Conservation (phyloP, 192 early-diverging fungal species). For the Coemansia sp. region DNA sequence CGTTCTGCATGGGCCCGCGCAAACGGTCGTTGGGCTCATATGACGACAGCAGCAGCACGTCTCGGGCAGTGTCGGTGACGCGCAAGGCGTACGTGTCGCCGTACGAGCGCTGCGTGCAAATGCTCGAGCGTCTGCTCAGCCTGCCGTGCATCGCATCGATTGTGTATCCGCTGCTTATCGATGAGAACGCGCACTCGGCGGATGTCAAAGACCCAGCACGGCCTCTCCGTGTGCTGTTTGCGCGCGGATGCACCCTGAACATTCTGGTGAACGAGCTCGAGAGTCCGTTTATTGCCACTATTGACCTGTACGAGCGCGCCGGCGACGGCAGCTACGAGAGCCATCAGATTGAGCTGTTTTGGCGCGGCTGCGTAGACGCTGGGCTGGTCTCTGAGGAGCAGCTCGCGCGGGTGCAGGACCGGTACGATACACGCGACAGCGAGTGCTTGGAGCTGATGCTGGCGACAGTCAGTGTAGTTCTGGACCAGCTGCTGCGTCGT, state of each 20-base stretch:
- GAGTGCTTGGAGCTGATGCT: conserved; percentile 32
- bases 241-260: conserved; percentile 50
- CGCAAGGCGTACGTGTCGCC: conserved; percentile 47
- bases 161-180: conserved; percentile 44
- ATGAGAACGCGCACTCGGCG: conserved; percentile 28
- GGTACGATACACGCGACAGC: conserved; percentile 7
- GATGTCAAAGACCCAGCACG: conserved; percentile 24
- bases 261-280: conserved; percentile 52
- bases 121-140: conserved; percentile 45
- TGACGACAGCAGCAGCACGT: conserved; percentile 21
- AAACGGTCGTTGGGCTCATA: conserved; percentile 15
- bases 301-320: conserved; percentile 33
- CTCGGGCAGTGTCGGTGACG: conserved; percentile 40
- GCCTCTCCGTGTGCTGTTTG: conserved; percentile 41
- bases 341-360: conserved; percentile 42
- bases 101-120: conserved; percentile 31
- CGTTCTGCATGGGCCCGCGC: conserved; percentile 33
- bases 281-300: conserved; percentile 52
- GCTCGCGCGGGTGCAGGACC: background rate
- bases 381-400: conserved; percentile 17
- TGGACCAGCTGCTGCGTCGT: conserved; percentile 37
- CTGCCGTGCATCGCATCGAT: conserved; percentile 36
- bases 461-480: conserved; percentile 21
- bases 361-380: conserved; percentile 43
- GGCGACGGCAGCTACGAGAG: conserved; percentile 20